phyloP scores from a whole-genome alignment of 495 filamentous ascomycete species.

The Aspergillus nanangensis region DNA sequence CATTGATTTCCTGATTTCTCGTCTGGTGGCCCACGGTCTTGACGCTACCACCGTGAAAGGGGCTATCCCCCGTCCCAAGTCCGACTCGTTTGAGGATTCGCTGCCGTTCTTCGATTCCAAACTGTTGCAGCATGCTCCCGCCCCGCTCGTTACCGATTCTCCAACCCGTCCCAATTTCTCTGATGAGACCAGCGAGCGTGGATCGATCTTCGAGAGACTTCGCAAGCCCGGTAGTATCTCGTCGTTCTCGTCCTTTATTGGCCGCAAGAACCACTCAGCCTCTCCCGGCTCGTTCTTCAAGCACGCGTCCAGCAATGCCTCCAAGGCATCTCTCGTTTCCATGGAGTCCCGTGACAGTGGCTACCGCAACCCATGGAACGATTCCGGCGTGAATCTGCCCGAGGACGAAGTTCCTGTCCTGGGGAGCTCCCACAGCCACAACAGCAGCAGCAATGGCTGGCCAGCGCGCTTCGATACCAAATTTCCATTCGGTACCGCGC shows the following conservation, averaged over 20 bases:
- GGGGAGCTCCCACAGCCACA: slow-evolving; percentile 51
- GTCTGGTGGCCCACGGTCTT: slow-evolving; percentile 77
- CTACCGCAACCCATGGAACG: slow-evolving; percentile 96
- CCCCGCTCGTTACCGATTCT: slow-evolving; percentile 74
- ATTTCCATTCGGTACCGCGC: slow-evolving; percentile 62
- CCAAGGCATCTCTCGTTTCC: slow-evolving; percentile 87
- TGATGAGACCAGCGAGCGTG: slow-evolving; percentile 74
- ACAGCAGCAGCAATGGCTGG: slow-evolving; percentile 63
- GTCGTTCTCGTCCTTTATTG: slow-evolving; percentile 86
- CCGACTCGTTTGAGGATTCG: slow-evolving; percentile 96
- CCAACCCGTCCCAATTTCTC: slow-evolving; percentile 73
- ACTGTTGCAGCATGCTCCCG: slow-evolving; percentile 83
- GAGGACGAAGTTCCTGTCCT: slow-evolving; percentile 74
- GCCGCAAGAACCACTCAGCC: slow-evolving; percentile 87
- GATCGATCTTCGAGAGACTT: slow-evolving; percentile 80
- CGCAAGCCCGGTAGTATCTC: slow-evolving; percentile 92
- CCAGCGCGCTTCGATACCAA: slow-evolving; percentile 57
- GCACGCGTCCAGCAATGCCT: slow-evolving; percentile 87
- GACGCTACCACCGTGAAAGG: slow-evolving; percentile 85
- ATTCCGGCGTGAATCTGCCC: slow-evolving; percentile 87
- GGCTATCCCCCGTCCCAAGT: slow-evolving; percentile 91
- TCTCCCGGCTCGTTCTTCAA: slow-evolving; percentile 84
- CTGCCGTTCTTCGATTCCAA: slow-evolving; percentile 96
- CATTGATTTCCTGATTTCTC: slow-evolving; percentile 85
- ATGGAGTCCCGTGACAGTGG: slow-evolving; percentile 90